Evolutionary conservation across 2,329 filamentous ascomycete species (phyloP).

Genomic region (Arthrobotrys entomopaga): DNA sequence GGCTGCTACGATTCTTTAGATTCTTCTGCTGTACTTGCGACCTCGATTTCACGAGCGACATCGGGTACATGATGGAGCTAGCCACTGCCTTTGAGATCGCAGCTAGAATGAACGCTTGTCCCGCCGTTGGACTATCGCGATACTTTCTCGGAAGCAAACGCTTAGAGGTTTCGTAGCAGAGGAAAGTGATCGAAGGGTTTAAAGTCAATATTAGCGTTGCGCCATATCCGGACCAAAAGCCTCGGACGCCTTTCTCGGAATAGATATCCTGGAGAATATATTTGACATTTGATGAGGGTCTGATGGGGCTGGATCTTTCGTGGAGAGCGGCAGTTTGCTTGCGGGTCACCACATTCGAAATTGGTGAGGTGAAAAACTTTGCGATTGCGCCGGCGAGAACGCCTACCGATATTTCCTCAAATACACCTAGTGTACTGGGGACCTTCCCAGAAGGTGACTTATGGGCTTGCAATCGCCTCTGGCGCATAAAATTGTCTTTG

Average conservation of each 20-base stretch:
- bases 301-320: not conserved
- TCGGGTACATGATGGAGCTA: conserved; percentile 81
- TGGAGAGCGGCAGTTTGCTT: conserved; percentile 73
- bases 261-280: conserved; percentile 72
- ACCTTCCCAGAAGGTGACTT: conserved; percentile 56
- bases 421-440: conserved; percentile 66
- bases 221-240: conserved; percentile 90
- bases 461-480: conserved; percentile 62
- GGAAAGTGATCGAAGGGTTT: conserved; percentile 87
- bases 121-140: conserved; percentile 64
- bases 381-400: conserved; percentile 78
- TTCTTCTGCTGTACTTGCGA: conserved; percentile 71
- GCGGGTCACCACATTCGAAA: conserved; percentile 82
- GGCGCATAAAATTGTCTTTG: conserved; percentile 69
- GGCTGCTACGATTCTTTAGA: conserved; percentile 57
- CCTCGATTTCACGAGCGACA: conserved; percentile 83
- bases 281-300: conserved; percentile 62
- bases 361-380: conserved; percentile 79
- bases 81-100: conserved; percentile 82
- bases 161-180: conserved; percentile 78
- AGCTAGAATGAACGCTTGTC: conserved; percentile 73
- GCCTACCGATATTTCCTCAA: conserved; percentile 80
- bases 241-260: conserved; percentile 75
- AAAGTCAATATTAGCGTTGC: conserved; percentile 81
- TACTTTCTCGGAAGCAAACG: conserved; percentile 67